Evolutionary conservation across 257 asterid genomes (phyloP).

Genomic region (Nicotiana knightiana): DNA sequence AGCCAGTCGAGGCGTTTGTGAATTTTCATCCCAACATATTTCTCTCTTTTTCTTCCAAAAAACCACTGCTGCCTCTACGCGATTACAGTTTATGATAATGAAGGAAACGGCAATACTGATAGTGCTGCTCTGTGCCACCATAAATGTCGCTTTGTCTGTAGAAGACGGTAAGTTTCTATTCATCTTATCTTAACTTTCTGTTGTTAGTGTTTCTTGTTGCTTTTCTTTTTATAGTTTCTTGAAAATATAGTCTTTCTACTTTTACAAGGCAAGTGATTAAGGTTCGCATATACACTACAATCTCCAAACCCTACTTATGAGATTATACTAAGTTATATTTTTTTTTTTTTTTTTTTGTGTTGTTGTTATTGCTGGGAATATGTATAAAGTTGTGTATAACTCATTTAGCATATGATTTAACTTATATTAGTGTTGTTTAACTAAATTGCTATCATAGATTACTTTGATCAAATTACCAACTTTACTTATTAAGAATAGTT

Average conservation of each 20-base stretch:
- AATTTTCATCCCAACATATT: slow-evolving; percentile 21
- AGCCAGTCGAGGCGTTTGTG: slow-evolving; percentile 16
- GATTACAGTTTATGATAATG: slow-evolving; percentile 14
- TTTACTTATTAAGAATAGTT: not conserved
- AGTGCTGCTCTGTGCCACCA: slow-evolving; percentile 24
- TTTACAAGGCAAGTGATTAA: no score
- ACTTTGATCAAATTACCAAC: not conserved
- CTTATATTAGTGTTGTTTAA: not conserved
- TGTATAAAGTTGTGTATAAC: not conserved
- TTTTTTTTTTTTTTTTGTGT: no score
- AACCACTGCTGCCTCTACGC: not conserved
- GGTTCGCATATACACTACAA: no score
- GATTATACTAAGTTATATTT: no score
- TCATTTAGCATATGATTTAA: not conserved
- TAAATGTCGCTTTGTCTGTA: slow-evolving; percentile 24
- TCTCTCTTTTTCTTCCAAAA: not conserved
- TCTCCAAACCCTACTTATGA: no score
- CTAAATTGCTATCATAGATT: not conserved
- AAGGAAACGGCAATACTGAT: slow-evolving; percentile 19
- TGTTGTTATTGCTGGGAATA: not conserved
- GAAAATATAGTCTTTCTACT: no score
- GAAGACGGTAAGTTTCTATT: slow-evolving; percentile 30
- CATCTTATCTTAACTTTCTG: not conserved
- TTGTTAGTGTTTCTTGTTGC: no score
- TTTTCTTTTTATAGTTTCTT: no score